phyloP scores from a whole-genome alignment of 305 asterid species.

The Fraxinus nigra region DNA sequence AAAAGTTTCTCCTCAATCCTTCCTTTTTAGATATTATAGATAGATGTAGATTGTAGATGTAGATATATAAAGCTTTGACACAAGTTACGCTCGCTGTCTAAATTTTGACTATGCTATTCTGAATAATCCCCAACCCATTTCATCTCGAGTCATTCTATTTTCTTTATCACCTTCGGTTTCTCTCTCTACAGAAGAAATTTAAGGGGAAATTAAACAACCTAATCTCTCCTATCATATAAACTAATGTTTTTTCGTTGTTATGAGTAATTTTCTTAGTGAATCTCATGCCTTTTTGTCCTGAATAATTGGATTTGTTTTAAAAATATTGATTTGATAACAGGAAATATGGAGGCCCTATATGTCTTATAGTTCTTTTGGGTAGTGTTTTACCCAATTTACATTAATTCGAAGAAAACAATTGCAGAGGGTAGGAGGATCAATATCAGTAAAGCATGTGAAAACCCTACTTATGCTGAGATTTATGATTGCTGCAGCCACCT shows the following conservation, averaged over 20 bases:
- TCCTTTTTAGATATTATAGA: too few species aligned
- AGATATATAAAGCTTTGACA: too few species aligned
- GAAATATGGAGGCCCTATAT: too few species aligned
- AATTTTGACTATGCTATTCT: too few species aligned
- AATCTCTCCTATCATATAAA: neutral
- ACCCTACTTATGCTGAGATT: slow-evolving; percentile 67
- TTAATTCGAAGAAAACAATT: slow-evolving; percentile 71
- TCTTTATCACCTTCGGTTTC: neutral
- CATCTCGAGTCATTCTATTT: neutral
- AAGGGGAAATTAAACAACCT: neutral
- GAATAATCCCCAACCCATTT: neutral
- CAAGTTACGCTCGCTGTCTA: too few species aligned
- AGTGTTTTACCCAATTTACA: slow-evolving; percentile 63
- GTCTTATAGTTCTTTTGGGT: too few species aligned
- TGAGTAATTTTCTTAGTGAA: neutral
- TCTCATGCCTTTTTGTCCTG: neutral
- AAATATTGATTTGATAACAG: neutral
- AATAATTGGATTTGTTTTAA: neutral
- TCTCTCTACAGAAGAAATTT: neutral
- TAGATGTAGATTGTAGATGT: too few species aligned
- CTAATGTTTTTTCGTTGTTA: neutral
- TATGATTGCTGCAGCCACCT: slow-evolving; percentile 67
- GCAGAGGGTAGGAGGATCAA: slow-evolving; percentile 75
- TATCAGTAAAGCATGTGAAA: slow-evolving; percentile 68
- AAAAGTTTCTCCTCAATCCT: too few species aligned